phyloP scores from a whole-genome alignment of 352 stramenopile species.

The Globisporangium abappressorium region DNA sequence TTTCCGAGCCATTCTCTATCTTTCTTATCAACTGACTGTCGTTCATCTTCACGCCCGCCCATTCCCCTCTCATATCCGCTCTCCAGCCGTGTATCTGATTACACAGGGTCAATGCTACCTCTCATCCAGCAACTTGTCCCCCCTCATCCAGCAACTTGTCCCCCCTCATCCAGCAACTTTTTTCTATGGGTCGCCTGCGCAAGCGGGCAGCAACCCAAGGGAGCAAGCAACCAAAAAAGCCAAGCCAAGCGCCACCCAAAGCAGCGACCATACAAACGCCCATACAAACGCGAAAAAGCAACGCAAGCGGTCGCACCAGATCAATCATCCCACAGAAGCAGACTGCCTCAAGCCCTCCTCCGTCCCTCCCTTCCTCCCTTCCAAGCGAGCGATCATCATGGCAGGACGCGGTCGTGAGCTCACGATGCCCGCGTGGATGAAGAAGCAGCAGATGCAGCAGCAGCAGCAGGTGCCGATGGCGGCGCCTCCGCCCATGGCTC shows the following conservation, averaged over 20 bases:
- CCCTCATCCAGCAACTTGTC: not conserved
- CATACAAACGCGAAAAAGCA: conserved; percentile 14
- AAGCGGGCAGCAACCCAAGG: not conserved
- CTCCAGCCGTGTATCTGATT: not conserved
- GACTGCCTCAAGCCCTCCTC: too few species aligned
- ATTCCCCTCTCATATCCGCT: not conserved
- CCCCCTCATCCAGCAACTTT: not conserved
- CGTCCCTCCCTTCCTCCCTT: not conserved
- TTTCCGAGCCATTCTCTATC: not conserved
- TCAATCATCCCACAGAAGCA: not conserved
- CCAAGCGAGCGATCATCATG: conserved; percentile 28
- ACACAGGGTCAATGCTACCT: not conserved
- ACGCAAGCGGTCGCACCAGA: not conserved
- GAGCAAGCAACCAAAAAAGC: not conserved
- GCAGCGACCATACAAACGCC: conserved; percentile 13
- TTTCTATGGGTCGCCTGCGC: not conserved
- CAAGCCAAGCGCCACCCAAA: not conserved
- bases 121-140: not conserved
- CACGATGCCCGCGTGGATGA: conserved; percentile 88
- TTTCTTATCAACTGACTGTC: not conserved
- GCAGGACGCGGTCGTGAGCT: conserved; percentile 79
- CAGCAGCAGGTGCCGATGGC: conserved; percentile 15
- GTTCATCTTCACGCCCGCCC: not conserved
- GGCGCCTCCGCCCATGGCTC: not conserved
- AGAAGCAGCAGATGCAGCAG: conserved; percentile 56